Evolutionary conservation across 2,329 filamentous ascomycete species (phyloP).

Genomic region (Lasiodiplodia sp.): DNA sequence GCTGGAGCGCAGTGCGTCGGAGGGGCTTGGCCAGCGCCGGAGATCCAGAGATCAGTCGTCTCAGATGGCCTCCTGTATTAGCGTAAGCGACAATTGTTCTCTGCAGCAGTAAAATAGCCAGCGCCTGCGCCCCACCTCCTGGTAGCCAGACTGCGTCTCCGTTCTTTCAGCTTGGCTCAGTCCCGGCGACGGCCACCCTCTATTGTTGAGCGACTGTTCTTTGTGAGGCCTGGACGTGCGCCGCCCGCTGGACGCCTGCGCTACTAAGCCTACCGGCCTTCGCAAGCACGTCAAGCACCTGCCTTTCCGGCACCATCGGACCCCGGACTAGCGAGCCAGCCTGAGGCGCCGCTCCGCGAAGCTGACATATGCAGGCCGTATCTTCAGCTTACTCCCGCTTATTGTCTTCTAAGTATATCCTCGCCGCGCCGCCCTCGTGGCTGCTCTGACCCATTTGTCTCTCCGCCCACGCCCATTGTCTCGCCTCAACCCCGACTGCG

Average conservation of each 20-base stretch:
- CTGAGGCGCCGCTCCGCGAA: background rate
- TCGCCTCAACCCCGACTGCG: background rate
- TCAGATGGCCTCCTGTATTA: constrained; percentile 27
- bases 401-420: constrained; percentile 11
- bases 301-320: constrained; percentile 10
- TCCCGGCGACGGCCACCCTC: constrained; percentile 19
- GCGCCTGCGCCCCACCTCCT: background rate
- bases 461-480: constrained; percentile 2
- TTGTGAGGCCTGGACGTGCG: constrained; percentile 21
- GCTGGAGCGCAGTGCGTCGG: constrained; percentile 13
- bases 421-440: background rate
- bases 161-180: constrained; percentile 15
- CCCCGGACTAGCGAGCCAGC: constrained; percentile 7
- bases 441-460: constrained; percentile 1
- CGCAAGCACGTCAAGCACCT: background rate
- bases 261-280: background rate
- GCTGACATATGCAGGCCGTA: constrained; percentile 29
- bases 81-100: constrained; percentile 15
- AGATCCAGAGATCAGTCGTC: constrained; percentile 23
- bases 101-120: constrained; percentile 3
- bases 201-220: constrained; percentile 16
- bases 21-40: constrained; percentile 6
- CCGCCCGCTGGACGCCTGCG: constrained; percentile 5
- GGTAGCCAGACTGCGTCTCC: constrained; percentile 7
- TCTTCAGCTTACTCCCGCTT: constrained; percentile 24